phyloP scores from a whole-genome alignment of 2,329 filamentous ascomycete species.

The Colletotrichum australisinense region DNA sequence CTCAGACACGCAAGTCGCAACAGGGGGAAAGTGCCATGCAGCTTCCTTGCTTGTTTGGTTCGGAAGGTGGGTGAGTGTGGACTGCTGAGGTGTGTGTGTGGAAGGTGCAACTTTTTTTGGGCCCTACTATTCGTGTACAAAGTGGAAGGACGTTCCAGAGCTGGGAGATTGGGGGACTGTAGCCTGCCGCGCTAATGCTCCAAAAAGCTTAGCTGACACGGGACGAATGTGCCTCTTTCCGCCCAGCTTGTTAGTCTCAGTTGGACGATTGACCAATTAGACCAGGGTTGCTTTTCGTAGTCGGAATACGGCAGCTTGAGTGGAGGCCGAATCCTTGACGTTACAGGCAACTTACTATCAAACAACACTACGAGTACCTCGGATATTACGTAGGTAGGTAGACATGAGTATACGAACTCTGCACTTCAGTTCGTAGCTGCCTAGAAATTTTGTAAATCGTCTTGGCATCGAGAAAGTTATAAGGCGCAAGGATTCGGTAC shows the following conservation, averaged over 20 bases:
- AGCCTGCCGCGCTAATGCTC: background rate
- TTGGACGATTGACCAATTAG: background rate
- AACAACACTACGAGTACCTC: background rate
- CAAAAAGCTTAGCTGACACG: background rate
- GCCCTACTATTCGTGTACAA: too few relatives aligned
- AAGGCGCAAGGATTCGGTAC: too few relatives aligned
- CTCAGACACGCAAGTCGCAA: background rate
- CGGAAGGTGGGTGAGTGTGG: background rate
- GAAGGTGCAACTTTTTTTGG: background rate
- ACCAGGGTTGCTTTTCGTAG: background rate
- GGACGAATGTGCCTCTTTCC: background rate
- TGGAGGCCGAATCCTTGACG: background rate
- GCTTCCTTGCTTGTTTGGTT: constrained; percentile 13
- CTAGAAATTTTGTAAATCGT: too few relatives aligned
- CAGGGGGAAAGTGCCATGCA: constrained; percentile 7
- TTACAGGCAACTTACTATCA: background rate
- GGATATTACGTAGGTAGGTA: too few relatives aligned
- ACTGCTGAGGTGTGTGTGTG: background rate
- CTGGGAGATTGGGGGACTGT: background rate
- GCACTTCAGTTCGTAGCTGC: too few relatives aligned
- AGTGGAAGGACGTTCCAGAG: background rate
- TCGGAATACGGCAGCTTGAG: background rate
- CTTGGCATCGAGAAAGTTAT: too few relatives aligned
- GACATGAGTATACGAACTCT: too few relatives aligned
- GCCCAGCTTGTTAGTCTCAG: background rate